Base-by-base conservation (phyloP, 495 filamentous ascomycete genomes). In the Talaromyces borbonicus region DNA sequence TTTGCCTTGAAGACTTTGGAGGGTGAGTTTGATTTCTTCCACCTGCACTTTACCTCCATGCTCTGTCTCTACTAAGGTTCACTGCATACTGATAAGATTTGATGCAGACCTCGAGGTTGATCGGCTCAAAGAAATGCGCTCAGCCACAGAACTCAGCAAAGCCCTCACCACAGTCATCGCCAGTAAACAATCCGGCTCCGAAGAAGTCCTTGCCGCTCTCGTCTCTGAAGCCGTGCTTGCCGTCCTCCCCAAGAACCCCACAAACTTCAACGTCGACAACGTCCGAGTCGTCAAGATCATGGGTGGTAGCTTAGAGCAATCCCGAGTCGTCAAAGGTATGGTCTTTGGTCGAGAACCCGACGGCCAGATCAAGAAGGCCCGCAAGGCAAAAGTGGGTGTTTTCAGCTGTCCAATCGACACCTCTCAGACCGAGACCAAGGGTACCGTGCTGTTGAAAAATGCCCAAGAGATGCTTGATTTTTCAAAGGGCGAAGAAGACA, bases 211-310 rank as follows among this genome's bases (percentile, higher is more conserved):
- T 29, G 86, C 92, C 41, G 65, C 75, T 15, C 69, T 97, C 52
- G 90, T 99, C 45, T 81, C 93, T 27, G 89, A 96, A 71, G 93
- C 90, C 22, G 87, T 97, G 19, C 79, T 96, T 42, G 80, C 87
- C 40, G 93, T 99, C 3, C 77, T 97, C 37, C 93, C 93, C 49
- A 97, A 95, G 72, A 93, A 97, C 70, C 85, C 93, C n/a, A 62
- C 72, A 60, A 95, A 96, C 71, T 99, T 99, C 73, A 99, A 97
- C 67, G 93, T 99, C 53, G 93, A 99, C 73, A 99, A 97, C 60
- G 81, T 99, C 52, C 87, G 93, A 40, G 93, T 99, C 48, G 93
- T 99, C 48, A 99, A 99, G 73, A 97, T 99, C 54, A 96, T 99
- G 93, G 93, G 93, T 52, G 92, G 93, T 48, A 86, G 81, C 59